These are phyloP conservation scores for Annulohypoxylon maeteangense DNA, from an alignment of 495 filamentous ascomycete species.

Conservation along the genomic window DNA sequence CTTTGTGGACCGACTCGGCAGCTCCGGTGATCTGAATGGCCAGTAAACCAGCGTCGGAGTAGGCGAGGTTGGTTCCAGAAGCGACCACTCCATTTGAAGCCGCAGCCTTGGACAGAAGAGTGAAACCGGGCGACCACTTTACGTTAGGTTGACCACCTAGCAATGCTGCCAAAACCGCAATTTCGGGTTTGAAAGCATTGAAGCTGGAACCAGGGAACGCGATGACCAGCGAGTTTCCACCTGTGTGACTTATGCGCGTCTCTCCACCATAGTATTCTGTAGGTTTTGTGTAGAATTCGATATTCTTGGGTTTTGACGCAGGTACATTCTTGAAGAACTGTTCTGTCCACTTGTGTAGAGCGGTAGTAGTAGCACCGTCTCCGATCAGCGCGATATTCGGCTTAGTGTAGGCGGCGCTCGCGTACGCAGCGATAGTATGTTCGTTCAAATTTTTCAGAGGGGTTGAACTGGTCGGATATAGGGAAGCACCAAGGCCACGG, in stretches of 20 bases:
- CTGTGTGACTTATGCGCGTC: conserved; percentile 82
- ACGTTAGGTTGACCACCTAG: conserved; percentile 90
- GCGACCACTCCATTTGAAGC: conserved; percentile 71
- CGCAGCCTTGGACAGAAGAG: conserved; percentile 81
- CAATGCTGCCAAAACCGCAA: conserved; percentile 85
- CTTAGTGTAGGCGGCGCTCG: conserved; percentile 82
- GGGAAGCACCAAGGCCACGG: conserved; percentile 81
- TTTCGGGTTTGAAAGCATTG: conserved; percentile 85
- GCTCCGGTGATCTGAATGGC: conserved; percentile 79
- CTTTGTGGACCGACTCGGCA: conserved; percentile 69
- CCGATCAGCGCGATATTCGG: conserved; percentile 89
- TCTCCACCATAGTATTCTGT: conserved; percentile 95
- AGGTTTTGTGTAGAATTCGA: conserved; percentile 57
- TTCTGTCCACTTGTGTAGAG: conserved; percentile 89
- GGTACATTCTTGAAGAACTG: conserved; percentile 81
- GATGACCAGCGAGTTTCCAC: conserved; percentile 81
- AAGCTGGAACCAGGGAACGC: conserved; percentile 91
- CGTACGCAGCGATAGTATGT: conserved; percentile 75
- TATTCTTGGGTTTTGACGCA: conserved; percentile 46
- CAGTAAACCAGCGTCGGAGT: conserved; percentile 94
- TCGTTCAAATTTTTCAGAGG: conserved; percentile 80
- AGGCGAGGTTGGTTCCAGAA: conserved; percentile 78
- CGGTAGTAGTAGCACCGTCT: conserved; percentile 80
- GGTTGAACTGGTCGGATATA: conserved; percentile 74
- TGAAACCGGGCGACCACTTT: conserved; percentile 97